Evolutionary conservation across 169 alveolate species (phyloP).

Genomic region (Eimeria tenella): DNA sequence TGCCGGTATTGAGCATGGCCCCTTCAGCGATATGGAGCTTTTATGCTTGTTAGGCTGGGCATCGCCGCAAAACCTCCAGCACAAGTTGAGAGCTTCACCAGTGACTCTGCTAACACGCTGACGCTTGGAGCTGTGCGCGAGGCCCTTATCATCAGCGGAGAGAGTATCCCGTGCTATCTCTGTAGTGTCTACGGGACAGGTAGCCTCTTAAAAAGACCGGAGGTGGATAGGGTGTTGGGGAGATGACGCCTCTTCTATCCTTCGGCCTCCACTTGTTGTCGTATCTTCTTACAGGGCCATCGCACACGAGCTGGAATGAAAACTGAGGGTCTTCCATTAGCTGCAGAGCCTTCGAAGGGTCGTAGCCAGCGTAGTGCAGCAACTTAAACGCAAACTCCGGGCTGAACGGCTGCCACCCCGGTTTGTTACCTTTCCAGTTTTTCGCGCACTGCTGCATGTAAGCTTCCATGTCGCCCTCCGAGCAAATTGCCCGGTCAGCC

Average conservation of each 20-base stretch:
- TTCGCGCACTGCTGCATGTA: slow-evolving; percentile 89
- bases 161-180: slow-evolving; percentile 74
- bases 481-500: slow-evolving; percentile 85
- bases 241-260: slow-evolving; percentile 89
- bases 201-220: slow-evolving; percentile 68
- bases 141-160: slow-evolving; percentile 28
- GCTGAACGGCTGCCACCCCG: slow-evolving; percentile 93
- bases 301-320: slow-evolving; percentile 88
- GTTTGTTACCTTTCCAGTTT: slow-evolving; percentile 88
- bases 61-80: too few relatives aligned
- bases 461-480: slow-evolving; percentile 89
- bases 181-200: slow-evolving; percentile 74
- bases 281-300: slow-evolving; percentile 89
- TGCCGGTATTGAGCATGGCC: too few relatives aligned
- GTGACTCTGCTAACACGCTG: too few relatives aligned
- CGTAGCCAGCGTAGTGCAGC: slow-evolving; percentile 90
- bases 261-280: slow-evolving; percentile 93
- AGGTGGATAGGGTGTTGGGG: slow-evolving; percentile 82
- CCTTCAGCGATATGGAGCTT: too few relatives aligned
- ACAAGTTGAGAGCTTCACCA: too few relatives aligned
- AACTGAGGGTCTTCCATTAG: slow-evolving; percentile 89
- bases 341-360: slow-evolving; percentile 89
- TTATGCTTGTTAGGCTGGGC: too few relatives aligned
- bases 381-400: slow-evolving; percentile 92
- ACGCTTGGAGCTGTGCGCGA: too few relatives aligned